Evolutionary conservation across 306 rosid species (phyloP), one percentile per base, ranked within the genome.

Genomic region (Hippophae rhamnoides): DNA sequence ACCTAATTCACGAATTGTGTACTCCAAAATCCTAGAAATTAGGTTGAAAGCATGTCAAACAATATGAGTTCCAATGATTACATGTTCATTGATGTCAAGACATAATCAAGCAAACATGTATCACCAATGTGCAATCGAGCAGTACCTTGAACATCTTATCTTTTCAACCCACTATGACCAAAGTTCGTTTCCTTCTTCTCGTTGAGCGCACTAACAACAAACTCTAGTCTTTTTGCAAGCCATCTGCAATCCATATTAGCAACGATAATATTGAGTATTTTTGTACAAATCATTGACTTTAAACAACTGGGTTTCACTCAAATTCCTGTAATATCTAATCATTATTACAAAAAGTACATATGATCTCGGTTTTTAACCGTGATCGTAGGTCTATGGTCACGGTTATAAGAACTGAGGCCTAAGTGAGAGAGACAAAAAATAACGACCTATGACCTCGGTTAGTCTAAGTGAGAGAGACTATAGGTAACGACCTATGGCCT

Each of bases 111-210:
- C 67, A 90, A 69, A 18, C 97, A 95, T 0, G 97, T 90, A 64
- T 90, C 96, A 43, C 96, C 97, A 50, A 90, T 87, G 57, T 83
- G 94, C 10, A 87, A 82, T 65, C 97, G 58, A 62, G 95, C 94
- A 9, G n/a, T n/a, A n/a, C n/a, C n/a, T n/a, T n/a, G n/a, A n/a
- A n/a, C n/a, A n/a, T n/a, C n/a, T n/a, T n/a, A n/a, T n/a, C n/a
- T n/a, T n/a, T n/a, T n/a, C n/a, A n/a, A 90, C 85, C 96, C 90
- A 45, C 81, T 70, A 62, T 79, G 80, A 44, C 79, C 79, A 3
- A 60, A 50, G 26, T 62, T 65, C 38, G 48, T 57, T 43, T 69
- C 81, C 62, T 74, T 87, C 83, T 84, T 82, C 62, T 78, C 87
- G 67, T 87, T 84, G 69, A 90, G 57, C 8, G 97, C 90, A 31